Evolutionary conservation across 179 eudicot genomes (phyloP), one percentile per base, ranked within the genome.

Genomic region (Heliamphora pulchella): DNA sequence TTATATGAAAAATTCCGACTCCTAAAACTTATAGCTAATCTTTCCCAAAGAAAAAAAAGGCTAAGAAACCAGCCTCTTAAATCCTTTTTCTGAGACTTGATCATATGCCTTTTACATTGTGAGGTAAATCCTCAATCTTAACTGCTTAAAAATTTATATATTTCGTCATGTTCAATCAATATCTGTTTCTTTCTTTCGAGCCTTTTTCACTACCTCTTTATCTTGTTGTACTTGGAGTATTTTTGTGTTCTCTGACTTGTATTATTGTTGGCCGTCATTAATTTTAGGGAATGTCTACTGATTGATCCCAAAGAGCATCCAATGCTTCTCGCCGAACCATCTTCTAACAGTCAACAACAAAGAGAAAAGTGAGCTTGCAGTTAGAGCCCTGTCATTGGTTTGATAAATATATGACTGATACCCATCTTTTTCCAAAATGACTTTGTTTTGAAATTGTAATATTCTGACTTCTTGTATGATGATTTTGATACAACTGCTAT

Each of bases 231-330:
- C 31, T 54, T 55, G 50, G 58, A 71, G 43, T 68, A 17, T 69
- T 41, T 11, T 62, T 41, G 5, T 9, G 43, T n/a, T 54, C 57
- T 44, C 6, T 10, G 44, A 44, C 67, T 79, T 13, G 70, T 41
- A 54, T 18, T 67, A 22, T 62, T 64, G 61, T 22, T 46, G 46
- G 74, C 72, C 64, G 53, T 76, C 71, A 22, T 80, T 14, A 54
- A 59, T 83, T 79, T 72, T 82, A 96, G 99, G 96, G 94, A 91
- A 71, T 94, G 99, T 80, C 88, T 96, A 41, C 82, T 93, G 89
- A 87, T 96, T 87, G 97, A 96, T 83, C 97, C 99, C 3, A 91
- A 90, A 84, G 99, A 96, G 87, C 99, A 96, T 84, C 99, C 98
- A 14, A 92, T 96, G 98, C 86, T 96, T 76, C 91, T 96, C 71